Evolutionary conservation across 176 grass and related monocot species (phyloP).

Genomic region (Thinopyrum elongatum): DNA sequence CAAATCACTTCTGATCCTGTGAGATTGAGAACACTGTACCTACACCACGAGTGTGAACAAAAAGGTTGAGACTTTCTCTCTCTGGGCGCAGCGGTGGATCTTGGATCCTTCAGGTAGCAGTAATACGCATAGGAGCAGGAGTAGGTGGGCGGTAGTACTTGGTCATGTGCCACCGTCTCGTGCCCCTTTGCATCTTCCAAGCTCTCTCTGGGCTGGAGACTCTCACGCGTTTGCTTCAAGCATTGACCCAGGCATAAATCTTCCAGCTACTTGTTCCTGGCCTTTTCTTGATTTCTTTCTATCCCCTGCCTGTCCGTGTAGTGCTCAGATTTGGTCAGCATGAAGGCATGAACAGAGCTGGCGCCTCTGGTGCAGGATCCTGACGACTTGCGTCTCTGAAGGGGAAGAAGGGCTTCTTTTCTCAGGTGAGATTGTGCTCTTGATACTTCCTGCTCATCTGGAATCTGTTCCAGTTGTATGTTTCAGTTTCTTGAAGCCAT

Average conservation of each 20-base stretch:
- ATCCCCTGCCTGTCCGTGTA: neutral
- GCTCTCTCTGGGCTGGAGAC: neutral
- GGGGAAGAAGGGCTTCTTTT: neutral
- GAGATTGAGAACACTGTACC: neutral
- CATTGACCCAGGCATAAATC: constrained; percentile 33
- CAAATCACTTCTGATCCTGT: neutral
- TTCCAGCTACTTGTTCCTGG: constrained; percentile 5
- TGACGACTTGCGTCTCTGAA: neutral
- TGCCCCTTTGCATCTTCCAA: constrained; percentile 40
- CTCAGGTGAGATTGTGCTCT: constrained; percentile 33
- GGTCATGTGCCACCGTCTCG: neutral
- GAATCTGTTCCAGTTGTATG: neutral
- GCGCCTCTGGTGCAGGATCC: constrained; percentile 1
- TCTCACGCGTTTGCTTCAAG: constrained; percentile 41
- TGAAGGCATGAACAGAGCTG: neutral
- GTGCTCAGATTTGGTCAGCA: constrained; percentile 19
- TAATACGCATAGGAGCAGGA: constrained; percentile 12
- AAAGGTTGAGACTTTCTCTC: neutral
- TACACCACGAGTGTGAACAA: constrained; percentile 39
- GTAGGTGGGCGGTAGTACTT: constrained; percentile 28
- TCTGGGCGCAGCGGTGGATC: constrained; percentile 29
- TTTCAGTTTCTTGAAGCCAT: neutral
- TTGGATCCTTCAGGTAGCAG: constrained; percentile 43
- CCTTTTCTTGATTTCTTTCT: constrained; percentile 27
- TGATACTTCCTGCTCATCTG: constrained; percentile 3